Evolutionary conservation across 2,329 filamentous ascomycete genomes (phyloP), one percentile per base, ranked within the genome.

Genomic region (Monosporascus ibericus): DNA sequence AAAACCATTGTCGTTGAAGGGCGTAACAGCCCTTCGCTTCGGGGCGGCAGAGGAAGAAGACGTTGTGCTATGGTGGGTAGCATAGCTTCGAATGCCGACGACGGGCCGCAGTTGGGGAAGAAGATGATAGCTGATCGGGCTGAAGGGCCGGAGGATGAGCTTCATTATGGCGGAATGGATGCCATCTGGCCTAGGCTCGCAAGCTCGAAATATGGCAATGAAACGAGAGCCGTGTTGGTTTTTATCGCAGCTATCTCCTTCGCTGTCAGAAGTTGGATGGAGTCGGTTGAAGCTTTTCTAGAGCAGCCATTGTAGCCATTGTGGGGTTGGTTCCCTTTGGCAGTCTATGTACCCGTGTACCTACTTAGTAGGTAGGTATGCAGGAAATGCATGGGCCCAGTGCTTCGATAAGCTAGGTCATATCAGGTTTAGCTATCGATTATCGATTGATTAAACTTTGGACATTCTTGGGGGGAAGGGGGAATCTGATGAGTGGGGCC

Each of bases 1-100:
- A 57, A 80, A 79, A 7, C 92, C 92, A 64, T 90, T 87, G 62
- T 96, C 92, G 62, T 90, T 94, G 63, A 92, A 85, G 0, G 92
- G 81, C 0, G 91, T 96, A 25, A 96, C 84, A 39, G 84, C 78
- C 63, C 81, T 85, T 50, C 89, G 80, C 57, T 78, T 81, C 25
- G 84, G 67, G 14, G 71, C 65, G 6, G 67, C 58, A 15, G 71
- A 59, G 18, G 56, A 56, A 20, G 56, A 56, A 37, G 57, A 54
- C 38, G 66, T 68, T 20, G 76, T 60, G 54, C 72, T 73, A 54
- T 74, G 79, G 48, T 85, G 76, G 44, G 82, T 85, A 55, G 85
- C 80, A 71, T 86, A 87, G 48, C 70, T 67, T 63, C 82, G 77
- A 55, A 69, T 68, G 36, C 68, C 58, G 44, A 75, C 53, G 40